Conservation (phyloP, 495 filamentous ascomycete species). For the Daldinia concentrica region DNA sequence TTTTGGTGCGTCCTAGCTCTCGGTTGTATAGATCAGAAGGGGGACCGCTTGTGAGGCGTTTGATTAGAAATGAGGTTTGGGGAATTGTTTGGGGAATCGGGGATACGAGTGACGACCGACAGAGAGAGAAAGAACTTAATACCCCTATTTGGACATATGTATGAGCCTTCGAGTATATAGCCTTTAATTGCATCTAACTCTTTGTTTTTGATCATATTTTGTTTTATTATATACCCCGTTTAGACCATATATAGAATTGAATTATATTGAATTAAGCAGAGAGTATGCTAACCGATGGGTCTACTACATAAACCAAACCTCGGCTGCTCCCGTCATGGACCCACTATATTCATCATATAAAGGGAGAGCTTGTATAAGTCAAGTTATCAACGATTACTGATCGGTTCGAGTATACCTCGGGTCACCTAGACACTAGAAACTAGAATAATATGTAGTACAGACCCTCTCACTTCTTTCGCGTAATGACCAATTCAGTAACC, state of each 20-base stretch:
- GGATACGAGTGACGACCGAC: constrained; percentile 4
- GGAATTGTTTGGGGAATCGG: constrained; percentile 4
- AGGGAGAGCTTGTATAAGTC: not conserved
- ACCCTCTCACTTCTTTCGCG: not conserved
- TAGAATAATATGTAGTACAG: constrained; percentile 15
- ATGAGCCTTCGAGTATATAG: constrained; percentile 12
- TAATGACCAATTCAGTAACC: not conserved
- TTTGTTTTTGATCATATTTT: not conserved
- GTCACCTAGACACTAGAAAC: not conserved
- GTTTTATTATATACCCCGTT: not conserved
- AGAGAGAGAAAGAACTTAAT: constrained; percentile 2
- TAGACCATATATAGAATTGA: not conserved
- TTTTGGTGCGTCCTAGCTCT: not conserved
- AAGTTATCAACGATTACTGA: constrained; percentile 30
- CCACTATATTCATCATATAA: constrained; percentile 14
- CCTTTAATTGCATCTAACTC: constrained; percentile 12
- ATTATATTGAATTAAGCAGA: not conserved
- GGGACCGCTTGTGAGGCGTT: not conserved
- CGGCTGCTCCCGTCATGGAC: constrained; percentile 25
- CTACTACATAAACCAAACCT: constrained; percentile 13
- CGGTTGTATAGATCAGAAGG: not conserved
- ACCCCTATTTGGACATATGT: constrained; percentile 5
- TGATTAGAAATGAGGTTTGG: constrained; percentile 1
- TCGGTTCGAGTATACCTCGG: constrained; percentile 18
- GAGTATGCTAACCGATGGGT: not conserved